Evolutionary conservation across 202 grass and related monocot genomes (phyloP).

Genomic region (Saccharum hybrid): DNA sequence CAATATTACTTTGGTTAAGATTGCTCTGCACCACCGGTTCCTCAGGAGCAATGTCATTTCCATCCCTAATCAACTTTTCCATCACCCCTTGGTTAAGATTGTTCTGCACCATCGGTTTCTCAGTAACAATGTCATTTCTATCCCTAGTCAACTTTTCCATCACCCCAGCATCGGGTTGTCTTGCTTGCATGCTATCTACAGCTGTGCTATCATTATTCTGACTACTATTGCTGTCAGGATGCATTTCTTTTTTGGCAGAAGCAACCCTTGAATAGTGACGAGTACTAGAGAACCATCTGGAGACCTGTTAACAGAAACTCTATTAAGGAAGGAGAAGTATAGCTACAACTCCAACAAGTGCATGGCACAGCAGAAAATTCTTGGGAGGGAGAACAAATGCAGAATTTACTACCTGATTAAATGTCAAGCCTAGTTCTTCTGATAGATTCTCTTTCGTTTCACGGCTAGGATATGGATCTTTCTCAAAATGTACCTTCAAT

Average conservation of each 20-base stretch:
- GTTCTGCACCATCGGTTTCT: conserved; percentile 30
- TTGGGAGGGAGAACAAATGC: background rate
- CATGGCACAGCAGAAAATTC: conserved; percentile 36
- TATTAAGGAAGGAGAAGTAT: conserved; percentile 37
- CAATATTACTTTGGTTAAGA: conserved; percentile 32
- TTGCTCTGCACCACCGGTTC: conserved; percentile 23
- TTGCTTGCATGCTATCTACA: conserved; percentile 34
- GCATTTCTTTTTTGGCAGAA: conserved; percentile 52
- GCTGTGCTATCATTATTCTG: conserved; percentile 41
- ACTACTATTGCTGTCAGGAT: conserved; percentile 35
- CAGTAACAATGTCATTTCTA: conserved; percentile 35
- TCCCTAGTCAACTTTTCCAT: conserved; percentile 31
- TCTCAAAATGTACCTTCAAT: conserved; percentile 59
- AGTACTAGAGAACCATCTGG: conserved; percentile 79
- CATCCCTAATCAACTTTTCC: conserved; percentile 34
- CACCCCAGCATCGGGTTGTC: conserved; percentile 19
- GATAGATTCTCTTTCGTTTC: conserved; percentile 67
- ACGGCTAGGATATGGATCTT: conserved; percentile 83
- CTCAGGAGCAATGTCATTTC: conserved; percentile 31
- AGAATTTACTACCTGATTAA: conserved; percentile 62
- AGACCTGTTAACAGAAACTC: conserved; percentile 62
- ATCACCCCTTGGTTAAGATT: conserved; percentile 27
- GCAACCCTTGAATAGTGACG: conserved; percentile 57
- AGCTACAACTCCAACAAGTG: conserved; percentile 12
- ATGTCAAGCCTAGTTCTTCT: conserved; percentile 72